Evolutionary conservation across 257 asterid genomes (phyloP), one percentile per base, ranked within the genome.

Genomic region (Parsonsia alboflavescens): DNA sequence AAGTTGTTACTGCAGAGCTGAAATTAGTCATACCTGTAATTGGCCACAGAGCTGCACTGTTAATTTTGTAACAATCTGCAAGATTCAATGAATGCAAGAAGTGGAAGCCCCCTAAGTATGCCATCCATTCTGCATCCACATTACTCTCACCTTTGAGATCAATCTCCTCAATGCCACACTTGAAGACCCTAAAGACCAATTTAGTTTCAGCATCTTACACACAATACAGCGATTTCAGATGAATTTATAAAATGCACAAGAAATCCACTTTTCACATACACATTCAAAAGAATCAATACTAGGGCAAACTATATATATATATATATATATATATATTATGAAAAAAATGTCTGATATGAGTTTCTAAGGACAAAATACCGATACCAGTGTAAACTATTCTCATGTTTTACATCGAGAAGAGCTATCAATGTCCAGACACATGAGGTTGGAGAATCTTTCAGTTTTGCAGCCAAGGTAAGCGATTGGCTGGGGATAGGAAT

Each of bases 51-150:
- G 96, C 95, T 46, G 99, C 85, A 81, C 85, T 87, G 65, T 79
- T 90, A 82, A 94, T 82, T 79, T 80, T 94, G 71, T 84, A 84
- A 85, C 97, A 94, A 77, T 89, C 92, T 39, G 97, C 89, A 54
- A 94, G 79, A 86, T 79, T 80, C 82, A 92, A 42, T 26, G 91
- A 83, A 69, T 56, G 88, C 84, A 94, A 82, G 86, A 86, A 87
- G 30, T 77, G 85, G 81, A 89, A 94, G 24, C 89, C 92, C 68
- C 99, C 97, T 80, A 94, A 77, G 88, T 92, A 94, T 73, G 97
- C 97, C 96, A 90, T 88, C 99, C 99, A 94, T 82, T 94, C 97
- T 61, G 97, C 96, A 81, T 92, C 97, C 42, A 94, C 97, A 68
- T 65, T 61, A 78, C 76, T 90, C 80, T 88, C 89, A 65, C 96